Evolutionary conservation across 352 stramenopile species (phyloP).

Genomic region (Globisporangium nunn): DNA sequence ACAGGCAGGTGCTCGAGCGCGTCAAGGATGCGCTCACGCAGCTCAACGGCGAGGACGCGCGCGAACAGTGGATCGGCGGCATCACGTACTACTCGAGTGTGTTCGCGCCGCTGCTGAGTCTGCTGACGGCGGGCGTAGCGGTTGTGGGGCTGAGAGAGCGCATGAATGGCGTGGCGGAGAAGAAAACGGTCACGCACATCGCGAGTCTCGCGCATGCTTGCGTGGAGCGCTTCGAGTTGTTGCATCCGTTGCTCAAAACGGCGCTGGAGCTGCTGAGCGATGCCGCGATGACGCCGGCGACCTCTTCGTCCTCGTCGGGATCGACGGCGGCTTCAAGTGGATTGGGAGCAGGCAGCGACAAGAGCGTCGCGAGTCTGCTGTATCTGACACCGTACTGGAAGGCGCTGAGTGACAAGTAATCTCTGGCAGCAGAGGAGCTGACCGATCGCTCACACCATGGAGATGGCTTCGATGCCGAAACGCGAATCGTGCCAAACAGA

Average conservation of each 20-base stretch:
- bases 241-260: slow-evolving; percentile 30
- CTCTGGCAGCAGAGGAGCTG: neutral
- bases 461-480: no score
- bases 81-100: slow-evolving; percentile 63
- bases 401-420: slow-evolving; percentile 7
- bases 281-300: neutral
- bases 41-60: slow-evolving; percentile 6
- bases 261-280: slow-evolving; percentile 24
- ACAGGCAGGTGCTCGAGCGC: slow-evolving; percentile 26
- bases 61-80: slow-evolving; percentile 45
- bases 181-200: slow-evolving; percentile 12
- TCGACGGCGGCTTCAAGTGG: neutral
- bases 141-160: slow-evolving; percentile 15
- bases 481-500: no score
- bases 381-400: slow-evolving; percentile 44
- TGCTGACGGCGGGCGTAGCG: slow-evolving; percentile 34
- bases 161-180: neutral
- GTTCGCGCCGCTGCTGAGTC: slow-evolving; percentile 45
- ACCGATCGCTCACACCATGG: no score
- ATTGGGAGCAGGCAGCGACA: neutral
- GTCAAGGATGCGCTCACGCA: slow-evolving; percentile 11
- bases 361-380: slow-evolving; percentile 24
- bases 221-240: slow-evolving; percentile 18
- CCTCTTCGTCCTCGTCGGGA: neutral
- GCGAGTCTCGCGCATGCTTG: slow-evolving; percentile 5